phyloP scores from a whole-genome alignment of 2,329 filamentous ascomycete genomes.

The Xylaria sp. region DNA sequence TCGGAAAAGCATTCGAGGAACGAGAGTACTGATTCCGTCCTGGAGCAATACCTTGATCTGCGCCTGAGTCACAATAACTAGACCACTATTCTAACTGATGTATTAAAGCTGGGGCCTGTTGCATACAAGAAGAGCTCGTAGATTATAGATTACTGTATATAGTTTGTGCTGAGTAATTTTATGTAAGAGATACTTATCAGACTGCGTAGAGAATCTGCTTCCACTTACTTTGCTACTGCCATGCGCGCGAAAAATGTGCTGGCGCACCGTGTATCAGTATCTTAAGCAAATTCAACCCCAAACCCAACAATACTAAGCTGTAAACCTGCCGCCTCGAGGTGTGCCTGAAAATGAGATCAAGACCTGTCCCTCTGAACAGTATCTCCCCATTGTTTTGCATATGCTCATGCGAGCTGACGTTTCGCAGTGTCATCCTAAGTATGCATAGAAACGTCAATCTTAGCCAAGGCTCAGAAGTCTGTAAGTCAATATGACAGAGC shows the following conservation, averaged over 20 bases:
- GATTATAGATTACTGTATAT: slow-evolving; percentile 42
- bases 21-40: slow-evolving; percentile 46
- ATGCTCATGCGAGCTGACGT: not conserved
- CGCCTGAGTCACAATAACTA: slow-evolving; percentile 38
- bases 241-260: not conserved
- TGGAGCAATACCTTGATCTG: slow-evolving; percentile 45
- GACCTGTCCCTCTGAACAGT: not conserved
- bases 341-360: not conserved
- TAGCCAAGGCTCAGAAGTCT: not conserved
- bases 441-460: not conserved
- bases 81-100: slow-evolving; percentile 5
- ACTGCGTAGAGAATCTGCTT: not conserved
- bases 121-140: slow-evolving; percentile 1
- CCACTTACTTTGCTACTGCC: too few species aligned
- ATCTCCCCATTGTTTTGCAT: not conserved
- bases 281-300: not conserved
- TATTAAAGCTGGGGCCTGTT: not conserved
- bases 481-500: not conserved
- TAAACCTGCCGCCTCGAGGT: not conserved
- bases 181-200: not conserved
- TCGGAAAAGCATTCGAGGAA: slow-evolving; percentile 39
- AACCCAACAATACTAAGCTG: not conserved
- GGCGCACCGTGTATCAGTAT: not conserved
- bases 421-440: not conserved
- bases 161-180: slow-evolving; percentile 40